Conservation (phyloP, 2,329 filamentous ascomycete species). For the Dothistroma septosporum region DNA sequence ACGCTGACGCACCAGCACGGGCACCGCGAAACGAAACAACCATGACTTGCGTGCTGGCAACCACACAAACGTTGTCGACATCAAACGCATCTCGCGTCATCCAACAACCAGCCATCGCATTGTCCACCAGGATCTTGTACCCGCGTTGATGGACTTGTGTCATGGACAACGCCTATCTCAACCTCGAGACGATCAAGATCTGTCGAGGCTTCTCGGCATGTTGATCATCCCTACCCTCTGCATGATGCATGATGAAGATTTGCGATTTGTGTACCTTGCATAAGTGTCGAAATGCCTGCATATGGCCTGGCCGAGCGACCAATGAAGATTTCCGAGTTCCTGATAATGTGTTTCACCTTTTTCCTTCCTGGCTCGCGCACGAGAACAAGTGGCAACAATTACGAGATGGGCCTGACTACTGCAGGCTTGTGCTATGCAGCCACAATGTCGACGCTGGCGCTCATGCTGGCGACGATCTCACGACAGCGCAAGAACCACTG, state of each 20-base stretch:
- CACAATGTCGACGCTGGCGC: background rate
- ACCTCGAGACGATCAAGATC: background rate
- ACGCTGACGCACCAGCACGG: background rate
- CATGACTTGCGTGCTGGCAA: background rate
- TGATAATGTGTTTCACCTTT: no score
- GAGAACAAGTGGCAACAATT: background rate
- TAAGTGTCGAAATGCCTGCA: background rate
- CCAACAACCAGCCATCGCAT: background rate
- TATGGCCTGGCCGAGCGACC: background rate
- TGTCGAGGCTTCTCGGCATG: background rate
- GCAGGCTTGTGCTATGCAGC: background rate
- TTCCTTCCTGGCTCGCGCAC: background rate
- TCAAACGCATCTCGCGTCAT: background rate
- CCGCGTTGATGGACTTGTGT: background rate
- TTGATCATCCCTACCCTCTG: background rate
- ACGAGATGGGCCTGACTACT: background rate
- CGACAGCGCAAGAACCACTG: background rate
- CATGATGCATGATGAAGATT: background rate
- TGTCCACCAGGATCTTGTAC: background rate
- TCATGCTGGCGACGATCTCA: background rate
- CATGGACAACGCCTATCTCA: background rate
- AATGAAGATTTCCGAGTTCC: no score
- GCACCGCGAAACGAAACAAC: background rate
- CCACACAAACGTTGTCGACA: background rate
- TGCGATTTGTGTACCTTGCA: background rate